Conservation (phyloP, 2,329 filamentous ascomycete genomes). For the Podosphaera aphanis region DNA sequence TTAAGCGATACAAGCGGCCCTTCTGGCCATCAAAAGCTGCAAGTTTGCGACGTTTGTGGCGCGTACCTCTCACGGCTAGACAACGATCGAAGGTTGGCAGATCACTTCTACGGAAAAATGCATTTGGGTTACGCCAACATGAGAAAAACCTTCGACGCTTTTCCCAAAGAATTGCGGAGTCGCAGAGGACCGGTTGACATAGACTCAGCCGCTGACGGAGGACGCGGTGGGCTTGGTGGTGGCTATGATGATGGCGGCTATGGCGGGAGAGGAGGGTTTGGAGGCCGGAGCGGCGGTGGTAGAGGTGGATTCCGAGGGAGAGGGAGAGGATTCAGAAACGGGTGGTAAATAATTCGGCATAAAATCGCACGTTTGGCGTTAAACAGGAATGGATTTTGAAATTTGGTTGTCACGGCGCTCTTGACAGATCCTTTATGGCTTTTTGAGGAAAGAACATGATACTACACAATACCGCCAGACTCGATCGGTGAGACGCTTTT, state of each 20-base stretch:
- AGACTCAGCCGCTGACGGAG: constrained; percentile 27
- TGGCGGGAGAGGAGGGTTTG: constrained; percentile 19
- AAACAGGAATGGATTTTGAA: too few species aligned
- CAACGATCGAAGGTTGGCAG: constrained; percentile 78
- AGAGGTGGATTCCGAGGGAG: constrained; percentile 11
- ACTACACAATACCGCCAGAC: too few species aligned
- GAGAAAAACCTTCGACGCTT: constrained; percentile 74
- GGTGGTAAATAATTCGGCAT: constrained; percentile 1
- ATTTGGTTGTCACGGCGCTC: too few species aligned
- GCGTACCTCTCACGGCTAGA: constrained; percentile 81
- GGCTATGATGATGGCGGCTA: constrained; percentile 23
- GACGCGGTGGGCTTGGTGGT: constrained; percentile 28
- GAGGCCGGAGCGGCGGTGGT: constrained; percentile 11
- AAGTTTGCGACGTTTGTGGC: constrained; percentile 95
- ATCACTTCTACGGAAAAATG: constrained; percentile 99
- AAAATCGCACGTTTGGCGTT: too few species aligned
- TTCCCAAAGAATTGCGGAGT: constrained; percentile 68
- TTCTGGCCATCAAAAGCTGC: constrained; percentile 86
- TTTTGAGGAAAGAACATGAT: too few species aligned
- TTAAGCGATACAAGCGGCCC: constrained; percentile 82
- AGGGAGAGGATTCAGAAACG: constrained; percentile 11
- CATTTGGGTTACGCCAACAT: constrained; percentile 95
- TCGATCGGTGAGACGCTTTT: too few species aligned
- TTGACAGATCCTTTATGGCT: too few species aligned
- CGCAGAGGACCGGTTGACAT: constrained; percentile 35